Percentiles rank a stretch among this genome's conserved stretches.
These are phyloP conservation scores for Ceraceosorus guamensis DNA, from an alignment of 1,284 basidiomycete species.

Conservation along the genomic window DNA sequence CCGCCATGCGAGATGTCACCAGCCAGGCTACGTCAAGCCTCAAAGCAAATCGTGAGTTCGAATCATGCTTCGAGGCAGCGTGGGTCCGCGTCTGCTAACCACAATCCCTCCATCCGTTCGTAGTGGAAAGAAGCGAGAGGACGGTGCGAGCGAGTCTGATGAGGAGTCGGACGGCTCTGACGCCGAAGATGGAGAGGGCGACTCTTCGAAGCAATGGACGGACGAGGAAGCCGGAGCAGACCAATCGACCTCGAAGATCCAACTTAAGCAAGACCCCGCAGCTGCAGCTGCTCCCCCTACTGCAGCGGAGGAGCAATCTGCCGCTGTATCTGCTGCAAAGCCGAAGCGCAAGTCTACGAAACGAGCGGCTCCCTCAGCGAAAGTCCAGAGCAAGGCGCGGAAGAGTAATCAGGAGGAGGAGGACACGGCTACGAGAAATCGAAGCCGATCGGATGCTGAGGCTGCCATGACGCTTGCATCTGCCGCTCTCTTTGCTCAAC, in stretches of 20 bases:
- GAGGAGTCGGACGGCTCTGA: conserved; percentile 35
- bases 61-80: too few species aligned
- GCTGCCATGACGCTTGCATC: conserved; percentile 36
- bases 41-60: conserved; percentile 1
- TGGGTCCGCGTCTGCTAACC: too few species aligned
- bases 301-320: background rate
- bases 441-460: conserved; percentile 32
- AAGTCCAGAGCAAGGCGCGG: background rate
- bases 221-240: conserved; percentile 17
- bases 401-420: background rate
- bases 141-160: conserved; percentile 22
- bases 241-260: conserved; percentile 5
- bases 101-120: too few species aligned
- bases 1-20: conserved; percentile 41
- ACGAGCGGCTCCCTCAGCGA: background rate
- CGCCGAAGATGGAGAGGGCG: conserved; percentile 12
- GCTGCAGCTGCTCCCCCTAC: background rate
- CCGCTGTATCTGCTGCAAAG: background rate
- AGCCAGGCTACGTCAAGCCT: conserved; percentile 35
- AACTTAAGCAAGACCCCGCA: background rate
- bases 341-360: conserved; percentile 2
- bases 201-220: conserved; percentile 8
- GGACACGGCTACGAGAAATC: conserved; percentile 14
- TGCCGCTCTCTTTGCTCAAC: conserved; percentile 30
- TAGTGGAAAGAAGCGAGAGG: conserved; percentile 10